Conservation (phyloP, 1,284 basidiomycete species). For the Apiotrichum gracile region DNA sequence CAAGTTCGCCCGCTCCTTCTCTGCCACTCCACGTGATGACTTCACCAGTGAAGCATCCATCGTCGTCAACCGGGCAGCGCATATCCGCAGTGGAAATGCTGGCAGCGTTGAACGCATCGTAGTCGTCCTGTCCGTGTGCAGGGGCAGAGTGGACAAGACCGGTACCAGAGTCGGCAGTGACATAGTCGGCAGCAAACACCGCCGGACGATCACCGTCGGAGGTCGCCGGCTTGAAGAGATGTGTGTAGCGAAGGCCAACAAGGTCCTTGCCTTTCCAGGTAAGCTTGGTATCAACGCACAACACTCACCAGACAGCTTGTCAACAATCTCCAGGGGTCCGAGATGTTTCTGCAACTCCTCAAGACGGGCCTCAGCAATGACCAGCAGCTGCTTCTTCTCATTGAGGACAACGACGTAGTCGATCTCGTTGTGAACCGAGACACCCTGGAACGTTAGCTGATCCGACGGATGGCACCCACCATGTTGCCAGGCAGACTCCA, state of each 20-base stretch:
- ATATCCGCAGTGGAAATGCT: constrained; percentile 40
- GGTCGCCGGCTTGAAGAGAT: constrained; percentile 58
- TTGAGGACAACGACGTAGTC: constrained; percentile 60
- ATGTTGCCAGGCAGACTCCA: constrained; percentile 97
- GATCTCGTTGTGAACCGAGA: constrained; percentile 72
- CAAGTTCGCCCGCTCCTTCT: constrained; percentile 27
- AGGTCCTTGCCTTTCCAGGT: constrained; percentile 59
- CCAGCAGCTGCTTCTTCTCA: constrained; percentile 46
- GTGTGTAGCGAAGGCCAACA: constrained; percentile 60
- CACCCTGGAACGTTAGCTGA: constrained; percentile 55
- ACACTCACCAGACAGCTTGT: constrained; percentile 53
- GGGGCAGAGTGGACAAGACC: constrained; percentile 95
- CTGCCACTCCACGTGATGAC: constrained; percentile 56
- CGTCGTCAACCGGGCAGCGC: constrained; percentile 71
- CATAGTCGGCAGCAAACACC: constrained; percentile 57
- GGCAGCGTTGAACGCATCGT: constrained; percentile 58
- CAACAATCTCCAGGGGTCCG: constrained; percentile 53
- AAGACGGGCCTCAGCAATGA: constrained; percentile 69
- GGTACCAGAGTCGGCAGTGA: constrained; percentile 84
- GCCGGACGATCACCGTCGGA: constrained; percentile 52
- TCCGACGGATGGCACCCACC: constrained; percentile 51
- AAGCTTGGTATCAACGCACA: background rate
- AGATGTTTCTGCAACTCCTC: constrained; percentile 54
- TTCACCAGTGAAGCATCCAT: constrained; percentile 65
- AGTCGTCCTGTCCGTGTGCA: constrained; percentile 92